phyloP scores from a whole-genome alignment of 805 yeast genomes.

The Saccharomyces eubayanus region DNA sequence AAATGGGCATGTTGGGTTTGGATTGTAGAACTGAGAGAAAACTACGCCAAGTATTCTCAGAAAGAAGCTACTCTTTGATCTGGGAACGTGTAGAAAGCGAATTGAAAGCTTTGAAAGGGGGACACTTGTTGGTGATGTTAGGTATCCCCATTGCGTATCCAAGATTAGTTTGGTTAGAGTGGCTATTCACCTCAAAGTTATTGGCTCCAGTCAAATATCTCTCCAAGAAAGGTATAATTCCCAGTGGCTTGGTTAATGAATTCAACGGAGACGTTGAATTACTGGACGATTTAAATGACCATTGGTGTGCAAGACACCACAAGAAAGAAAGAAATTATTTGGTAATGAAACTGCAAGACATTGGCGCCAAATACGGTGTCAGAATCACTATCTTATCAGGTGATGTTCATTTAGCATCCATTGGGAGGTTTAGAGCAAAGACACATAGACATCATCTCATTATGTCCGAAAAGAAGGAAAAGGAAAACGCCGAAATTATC shows the following conservation, averaged over 20 bases:
- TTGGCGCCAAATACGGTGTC: conserved; percentile 56
- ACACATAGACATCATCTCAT: conserved; percentile 38
- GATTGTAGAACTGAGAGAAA: conserved; percentile 93
- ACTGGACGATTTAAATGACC: conserved; percentile 88
- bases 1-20: conserved; percentile 64
- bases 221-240: conserved; percentile 53
- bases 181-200: conserved; percentile 51
- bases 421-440: conserved; percentile 66
- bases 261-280: conserved; percentile 89
- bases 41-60: conserved; percentile 45
- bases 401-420: conserved; percentile 84
- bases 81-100: conserved; percentile 57
- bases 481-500: conserved; percentile 35
- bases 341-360: conserved; percentile 50
- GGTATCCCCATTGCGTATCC: conserved; percentile 97
- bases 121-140: conserved; percentile 72
- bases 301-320: conserved; percentile 90
- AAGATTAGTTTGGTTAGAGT: conserved; percentile 84
- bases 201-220: conserved; percentile 57
- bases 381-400: conserved; percentile 84
- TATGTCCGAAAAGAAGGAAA: conserved; percentile 28
- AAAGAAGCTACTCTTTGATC: conserved; percentile 48
- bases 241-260: conserved; percentile 74
- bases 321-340: conserved; percentile 75
- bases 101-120: conserved; percentile 34